Evolutionary conservation across 2,329 filamentous ascomycete genomes (phyloP), one percentile per base, ranked within the genome.

Genomic region (Fusarium humuli): DNA sequence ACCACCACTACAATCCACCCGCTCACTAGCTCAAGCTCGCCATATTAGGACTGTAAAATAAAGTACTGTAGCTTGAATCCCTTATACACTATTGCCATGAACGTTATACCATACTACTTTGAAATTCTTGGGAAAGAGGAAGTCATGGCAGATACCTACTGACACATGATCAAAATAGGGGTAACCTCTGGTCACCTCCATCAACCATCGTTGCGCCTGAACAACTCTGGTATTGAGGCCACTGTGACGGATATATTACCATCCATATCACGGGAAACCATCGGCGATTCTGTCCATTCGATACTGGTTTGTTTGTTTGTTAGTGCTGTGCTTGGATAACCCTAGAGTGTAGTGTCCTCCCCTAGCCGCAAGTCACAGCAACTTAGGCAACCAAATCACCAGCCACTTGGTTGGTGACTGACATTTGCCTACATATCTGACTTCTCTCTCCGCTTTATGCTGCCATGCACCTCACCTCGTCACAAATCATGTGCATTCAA

Each of bases 401-500:
- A 47, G 41, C 54, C 40, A 54, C 37, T 60, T 25, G 32, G 16
- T 40, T 40, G 23, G 20, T 40, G 49, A 41, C 34, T 52, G 44
- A 46, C 46, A 47, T 61, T 41, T 56, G 64, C 52, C 47, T 60
- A 53, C 27, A 10, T 27, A 27, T 55, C 46, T 63, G 44, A 29
- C 30, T 56, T 37, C 20, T 32, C 64, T 54, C 52, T 65, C 40
- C 46, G 27, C 59, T 45, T 41, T 48, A 48, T 57, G 55, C 34
- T 53, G 13, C 61, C 44, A 20, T 34, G 16, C 46, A 16, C 29
- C 42, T 16, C 46, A 16, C 29, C 42, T 57, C 46, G 45, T 71
- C 48, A 69, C 46, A 61, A 68, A 53, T 57, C 68, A 69, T 50
- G 48, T 52, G 52, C 44, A 41, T 41, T 56, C 47, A 61, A 59